phyloP scores from a whole-genome alignment of 192 early-diverging fungal genomes.

The Thoreauomyces humboldtii region DNA sequence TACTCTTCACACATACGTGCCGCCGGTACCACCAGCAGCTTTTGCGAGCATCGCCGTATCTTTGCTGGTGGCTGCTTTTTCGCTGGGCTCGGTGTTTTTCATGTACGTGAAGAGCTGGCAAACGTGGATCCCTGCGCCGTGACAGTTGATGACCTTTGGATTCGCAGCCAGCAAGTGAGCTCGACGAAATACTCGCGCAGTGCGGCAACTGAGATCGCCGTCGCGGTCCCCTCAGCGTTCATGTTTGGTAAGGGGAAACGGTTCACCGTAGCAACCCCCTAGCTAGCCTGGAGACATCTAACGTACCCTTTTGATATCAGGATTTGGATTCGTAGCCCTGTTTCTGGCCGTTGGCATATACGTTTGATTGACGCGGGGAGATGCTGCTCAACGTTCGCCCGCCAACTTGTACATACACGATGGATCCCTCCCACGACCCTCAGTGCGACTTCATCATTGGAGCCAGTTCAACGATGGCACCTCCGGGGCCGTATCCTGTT shows the following conservation, averaged over 20 bases:
- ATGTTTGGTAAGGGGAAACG: constrained; percentile 16
- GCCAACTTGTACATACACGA: no score
- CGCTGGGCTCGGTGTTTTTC: constrained; percentile 15
- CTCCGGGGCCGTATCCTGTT: no score
- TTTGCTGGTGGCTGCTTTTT: constrained; percentile 4
- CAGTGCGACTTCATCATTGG: no score
- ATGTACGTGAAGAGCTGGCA: constrained; percentile 11
- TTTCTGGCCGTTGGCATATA: constrained; percentile 11
- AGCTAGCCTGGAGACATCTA: background rate
- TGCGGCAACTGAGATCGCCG: background rate
- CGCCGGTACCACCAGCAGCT: constrained; percentile 11
- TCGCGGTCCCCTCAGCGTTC: constrained; percentile 20
- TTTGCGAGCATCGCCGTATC: background rate
- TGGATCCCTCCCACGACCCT: no score
- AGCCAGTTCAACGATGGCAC: no score
- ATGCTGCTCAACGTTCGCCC: no score
- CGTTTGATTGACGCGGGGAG: no score
- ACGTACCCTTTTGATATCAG: background rate
- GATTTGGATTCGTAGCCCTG: constrained; percentile 1
- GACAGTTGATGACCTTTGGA: background rate
- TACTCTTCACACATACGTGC: background rate
- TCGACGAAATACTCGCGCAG: constrained; percentile 17
- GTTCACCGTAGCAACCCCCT: background rate
- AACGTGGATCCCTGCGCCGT: background rate
- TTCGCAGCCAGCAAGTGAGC: constrained; percentile 19